These are phyloP conservation scores for Epichloe gansuensis DNA, from an alignment of 2,329 filamentous ascomycete genomes.

Conservation along the genomic window DNA sequence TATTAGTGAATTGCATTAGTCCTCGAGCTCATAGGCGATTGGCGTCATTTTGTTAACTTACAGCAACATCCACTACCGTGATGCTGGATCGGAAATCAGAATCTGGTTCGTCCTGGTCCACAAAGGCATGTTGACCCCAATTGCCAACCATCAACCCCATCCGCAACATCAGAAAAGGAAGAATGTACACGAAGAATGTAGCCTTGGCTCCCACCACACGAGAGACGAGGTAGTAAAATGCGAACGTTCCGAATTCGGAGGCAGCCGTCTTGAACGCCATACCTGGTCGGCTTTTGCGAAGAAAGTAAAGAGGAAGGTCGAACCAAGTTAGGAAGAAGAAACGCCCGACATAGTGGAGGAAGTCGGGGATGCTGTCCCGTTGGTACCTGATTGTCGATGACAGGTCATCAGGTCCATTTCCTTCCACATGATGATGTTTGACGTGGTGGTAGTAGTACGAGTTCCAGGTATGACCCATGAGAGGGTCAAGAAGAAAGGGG, in stretches of 20 bases:
- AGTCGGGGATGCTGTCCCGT: slow-evolving; percentile 53
- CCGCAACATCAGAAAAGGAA: slow-evolving; percentile 55
- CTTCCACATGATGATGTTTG: slow-evolving; percentile 76
- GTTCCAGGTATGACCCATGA: slow-evolving; percentile 79
- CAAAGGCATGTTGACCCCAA: slow-evolving; percentile 75
- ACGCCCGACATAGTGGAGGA: slow-evolving; percentile 59
- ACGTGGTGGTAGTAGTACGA: slow-evolving; percentile 78
- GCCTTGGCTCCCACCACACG: slow-evolving; percentile 41
- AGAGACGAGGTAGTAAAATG: slow-evolving; percentile 34
- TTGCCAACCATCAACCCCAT: slow-evolving; percentile 70
- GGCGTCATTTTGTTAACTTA: slow-evolving; percentile 28
- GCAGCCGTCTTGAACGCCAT: slow-evolving; percentile 43
- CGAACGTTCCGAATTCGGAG: slow-evolving; percentile 50
- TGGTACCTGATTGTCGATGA: slow-evolving; percentile 68
- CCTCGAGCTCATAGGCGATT: neutral
- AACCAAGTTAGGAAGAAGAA: slow-evolving; percentile 66
- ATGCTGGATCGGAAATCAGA: slow-evolving; percentile 72
- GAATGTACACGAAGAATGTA: slow-evolving; percentile 50
- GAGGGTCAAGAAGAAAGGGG: slow-evolving; percentile 61
- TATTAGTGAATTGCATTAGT: slow-evolving; percentile 1
- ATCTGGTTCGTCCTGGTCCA: slow-evolving; percentile 61
- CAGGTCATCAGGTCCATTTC: slow-evolving; percentile 64
- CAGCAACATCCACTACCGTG: slow-evolving; percentile 65
- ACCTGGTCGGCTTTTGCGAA: slow-evolving; percentile 44
- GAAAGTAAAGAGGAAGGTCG: slow-evolving; percentile 64